A percentile compares a stretch with the other conserved stretches of the same genome.
Conservation (phyloP, 169 alveolate genomes). For the Cyclospora cayetanensis region DNA sequence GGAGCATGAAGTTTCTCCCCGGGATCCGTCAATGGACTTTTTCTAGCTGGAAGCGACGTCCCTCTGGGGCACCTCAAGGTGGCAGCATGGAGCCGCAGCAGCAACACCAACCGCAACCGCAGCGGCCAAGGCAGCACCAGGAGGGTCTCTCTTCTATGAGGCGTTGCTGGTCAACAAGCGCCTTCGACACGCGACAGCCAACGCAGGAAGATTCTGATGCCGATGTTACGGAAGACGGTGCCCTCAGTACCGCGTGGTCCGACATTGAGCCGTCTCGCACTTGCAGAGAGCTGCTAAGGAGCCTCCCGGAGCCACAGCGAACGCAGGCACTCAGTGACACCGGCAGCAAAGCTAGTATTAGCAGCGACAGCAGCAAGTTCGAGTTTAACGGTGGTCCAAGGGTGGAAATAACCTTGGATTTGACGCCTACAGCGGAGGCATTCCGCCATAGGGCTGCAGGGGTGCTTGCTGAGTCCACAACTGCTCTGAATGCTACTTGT, state of each 20-base stretch:
- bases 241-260: slow-evolving; percentile 5
- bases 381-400: too few relatives aligned
- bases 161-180: slow-evolving; percentile 17
- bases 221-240: neutral
- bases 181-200: slow-evolving; percentile 1
- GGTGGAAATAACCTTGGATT: too few relatives aligned
- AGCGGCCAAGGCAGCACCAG: neutral
- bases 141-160: neutral
- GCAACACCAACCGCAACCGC: neutral
- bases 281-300: neutral
- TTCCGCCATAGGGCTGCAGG: too few relatives aligned
- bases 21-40: too few relatives aligned
- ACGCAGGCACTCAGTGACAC: neutral
- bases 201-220: neutral
- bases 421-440: too few relatives aligned
- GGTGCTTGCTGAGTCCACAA: too few relatives aligned
- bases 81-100: slow-evolving; percentile 5
- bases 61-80: too few relatives aligned
- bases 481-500: too few relatives aligned
- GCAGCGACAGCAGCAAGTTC: slow-evolving; percentile 55
- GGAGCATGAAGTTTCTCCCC: neutral
- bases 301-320: neutral
- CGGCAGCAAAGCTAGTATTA: slow-evolving; percentile 3
- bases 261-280: slow-evolving; percentile 9
- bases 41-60: too few relatives aligned